These are phyloP conservation scores for Fusarium buxicola DNA, from an alignment of 2,329 filamentous ascomycete species.

Conservation along the genomic window DNA sequence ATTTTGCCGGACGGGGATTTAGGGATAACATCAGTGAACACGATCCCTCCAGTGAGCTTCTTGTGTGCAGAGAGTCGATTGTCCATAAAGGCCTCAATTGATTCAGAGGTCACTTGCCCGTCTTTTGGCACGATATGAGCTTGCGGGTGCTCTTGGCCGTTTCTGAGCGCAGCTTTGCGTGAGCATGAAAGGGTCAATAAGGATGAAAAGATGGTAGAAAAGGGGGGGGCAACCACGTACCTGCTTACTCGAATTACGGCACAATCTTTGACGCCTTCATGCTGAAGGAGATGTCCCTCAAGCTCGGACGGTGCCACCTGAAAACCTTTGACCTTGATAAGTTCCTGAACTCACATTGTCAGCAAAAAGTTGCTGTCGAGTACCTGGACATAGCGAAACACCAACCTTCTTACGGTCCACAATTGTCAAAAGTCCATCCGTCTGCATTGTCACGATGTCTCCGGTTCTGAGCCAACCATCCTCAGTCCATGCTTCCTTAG, in stretches of 20 bases:
- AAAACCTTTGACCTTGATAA: constrained; percentile 20
- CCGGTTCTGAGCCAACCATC: constrained; percentile 15
- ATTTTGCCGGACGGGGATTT: constrained; percentile 16
- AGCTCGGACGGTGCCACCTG: constrained; percentile 23
- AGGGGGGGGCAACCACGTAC: too few relatives aligned
- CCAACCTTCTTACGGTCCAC: constrained; percentile 18
- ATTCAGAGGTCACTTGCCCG: neutral
- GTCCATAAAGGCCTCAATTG: constrained; percentile 9
- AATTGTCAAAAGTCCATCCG: neutral
- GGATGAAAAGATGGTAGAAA: neutral
- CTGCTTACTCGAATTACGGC: constrained; percentile 12
- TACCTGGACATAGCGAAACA: neutral
- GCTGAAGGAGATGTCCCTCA: constrained; percentile 12
- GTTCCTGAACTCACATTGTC: neutral
- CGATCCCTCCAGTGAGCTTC: constrained; percentile 6
- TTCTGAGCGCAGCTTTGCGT: neutral
- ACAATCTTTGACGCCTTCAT: constrained; percentile 8
- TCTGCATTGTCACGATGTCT: neutral
- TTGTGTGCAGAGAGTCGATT: constrained; percentile 5
- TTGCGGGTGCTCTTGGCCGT: constrained; percentile 10
- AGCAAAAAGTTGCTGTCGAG: neutral
- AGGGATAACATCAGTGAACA: constrained; percentile 7
- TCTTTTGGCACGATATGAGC: constrained; percentile 9
- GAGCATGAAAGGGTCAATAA: neutral
- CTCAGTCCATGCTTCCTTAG: neutral